Evolutionary conservation across 495 filamentous ascomycete species (phyloP).

Genomic region (Xylaria longipes): DNA sequence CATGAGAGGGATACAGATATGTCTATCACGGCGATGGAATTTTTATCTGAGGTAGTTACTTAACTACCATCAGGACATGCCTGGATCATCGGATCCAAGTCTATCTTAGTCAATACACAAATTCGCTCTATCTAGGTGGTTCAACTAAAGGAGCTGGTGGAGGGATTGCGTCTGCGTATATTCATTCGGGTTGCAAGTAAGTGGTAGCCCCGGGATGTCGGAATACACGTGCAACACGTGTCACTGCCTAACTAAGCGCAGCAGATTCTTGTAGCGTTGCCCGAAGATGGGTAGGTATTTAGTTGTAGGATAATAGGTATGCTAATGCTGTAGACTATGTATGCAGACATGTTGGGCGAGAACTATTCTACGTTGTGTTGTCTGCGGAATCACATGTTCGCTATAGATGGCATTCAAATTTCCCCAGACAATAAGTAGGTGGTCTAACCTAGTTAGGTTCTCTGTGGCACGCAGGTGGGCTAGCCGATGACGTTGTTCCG

Average conservation of each 20-base stretch:
- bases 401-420: background rate
- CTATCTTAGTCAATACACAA: background rate
- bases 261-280: background rate
- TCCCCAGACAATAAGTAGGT: too few relatives aligned
- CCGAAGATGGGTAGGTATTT: background rate
- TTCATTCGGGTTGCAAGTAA: background rate
- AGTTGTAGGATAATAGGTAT: background rate
- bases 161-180: background rate
- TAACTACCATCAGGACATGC: background rate
- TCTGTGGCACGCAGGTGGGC: background rate
- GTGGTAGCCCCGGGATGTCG: background rate
- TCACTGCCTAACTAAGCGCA: background rate
- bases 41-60: background rate
- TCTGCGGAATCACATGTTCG: background rate
- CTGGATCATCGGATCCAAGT: background rate
- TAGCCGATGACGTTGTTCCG: background rate
- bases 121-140: background rate
- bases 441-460: too few relatives aligned
- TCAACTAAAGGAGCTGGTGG: background rate
- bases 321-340: too few relatives aligned
- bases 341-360: background rate
- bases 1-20: background rate
- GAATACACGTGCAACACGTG: background rate
- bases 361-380: slow-evolving; percentile 3
- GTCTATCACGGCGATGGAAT: background rate